phyloP scores from a whole-genome alignment of 805 yeast genomes.

The Maudiozyma pseudohumilis region DNA sequence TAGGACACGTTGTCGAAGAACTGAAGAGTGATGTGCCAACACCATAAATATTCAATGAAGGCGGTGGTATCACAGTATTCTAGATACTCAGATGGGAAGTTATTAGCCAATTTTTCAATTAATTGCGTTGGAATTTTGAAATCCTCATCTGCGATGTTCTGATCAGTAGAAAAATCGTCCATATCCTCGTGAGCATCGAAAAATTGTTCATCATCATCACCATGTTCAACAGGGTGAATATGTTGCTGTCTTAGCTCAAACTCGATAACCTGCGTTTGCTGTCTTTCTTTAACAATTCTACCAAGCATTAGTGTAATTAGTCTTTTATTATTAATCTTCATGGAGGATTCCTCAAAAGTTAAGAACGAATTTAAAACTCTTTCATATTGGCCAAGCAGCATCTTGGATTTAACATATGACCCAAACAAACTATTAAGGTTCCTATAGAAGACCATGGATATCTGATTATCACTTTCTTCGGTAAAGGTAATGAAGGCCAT shows the following conservation, averaged over 20 bases:
- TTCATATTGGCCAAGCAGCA: conserved; percentile 28
- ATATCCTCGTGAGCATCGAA: background rate
- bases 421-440: conserved; percentile 28
- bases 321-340: conserved; percentile 34
- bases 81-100: conserved; percentile 30
- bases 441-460: conserved; percentile 30
- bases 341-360: conserved; percentile 1
- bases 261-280: conserved; percentile 54
- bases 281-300: conserved; percentile 35
- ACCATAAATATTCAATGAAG: conserved; percentile 44
- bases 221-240: conserved; percentile 13
- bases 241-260: conserved; percentile 42
- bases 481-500: conserved; percentile 29
- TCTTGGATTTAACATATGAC: conserved; percentile 22
- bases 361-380: conserved; percentile 30
- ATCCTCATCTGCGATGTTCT: conserved; percentile 5
- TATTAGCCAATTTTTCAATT: conserved; percentile 26
- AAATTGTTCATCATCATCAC: conserved; percentile 3
- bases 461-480: conserved; percentile 21
- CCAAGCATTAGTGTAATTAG: conserved; percentile 34
- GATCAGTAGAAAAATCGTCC: conserved; percentile 3
- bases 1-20: conserved; percentile 59
- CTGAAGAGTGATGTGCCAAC: conserved; percentile 55
- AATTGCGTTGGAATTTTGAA: conserved; percentile 30
- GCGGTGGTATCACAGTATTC: conserved; percentile 31